Evolutionary conservation across 352 stramenopile species (phyloP).

Genomic region (Aphanomyces astaci): DNA sequence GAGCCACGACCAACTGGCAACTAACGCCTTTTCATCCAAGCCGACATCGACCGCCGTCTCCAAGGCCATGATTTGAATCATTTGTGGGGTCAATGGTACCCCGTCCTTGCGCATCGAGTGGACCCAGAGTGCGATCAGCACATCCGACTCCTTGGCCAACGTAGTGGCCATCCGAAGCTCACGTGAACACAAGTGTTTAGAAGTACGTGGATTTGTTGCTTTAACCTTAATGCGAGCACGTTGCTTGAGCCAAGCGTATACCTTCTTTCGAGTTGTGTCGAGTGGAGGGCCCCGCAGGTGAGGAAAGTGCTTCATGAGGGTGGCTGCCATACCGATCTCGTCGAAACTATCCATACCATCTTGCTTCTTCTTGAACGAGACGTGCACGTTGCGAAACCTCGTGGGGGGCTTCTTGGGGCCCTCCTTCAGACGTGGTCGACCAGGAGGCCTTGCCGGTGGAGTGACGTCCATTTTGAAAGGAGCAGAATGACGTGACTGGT

Average conservation of each 20-base stretch:
- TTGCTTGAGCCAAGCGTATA: constrained; percentile 10
- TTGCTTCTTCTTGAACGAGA: background rate
- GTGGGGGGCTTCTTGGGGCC: background rate
- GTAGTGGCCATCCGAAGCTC: background rate
- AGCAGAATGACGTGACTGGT: background rate
- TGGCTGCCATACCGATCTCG: background rate
- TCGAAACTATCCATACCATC: background rate
- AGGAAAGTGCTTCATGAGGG: background rate
- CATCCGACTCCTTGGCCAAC: background rate
- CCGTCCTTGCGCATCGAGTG: background rate
- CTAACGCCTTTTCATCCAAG: background rate
- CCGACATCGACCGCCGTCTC: background rate
- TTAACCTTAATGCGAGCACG: background rate
- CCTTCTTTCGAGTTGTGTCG: constrained; percentile 16
- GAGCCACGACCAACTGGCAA: constrained; percentile 2
- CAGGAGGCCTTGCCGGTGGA: background rate
- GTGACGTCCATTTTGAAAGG: background rate
- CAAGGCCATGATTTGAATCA: background rate
- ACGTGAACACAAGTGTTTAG: background rate
- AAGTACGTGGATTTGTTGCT: background rate
- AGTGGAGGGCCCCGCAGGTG: background rate
- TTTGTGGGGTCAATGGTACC: background rate
- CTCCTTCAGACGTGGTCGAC: background rate
- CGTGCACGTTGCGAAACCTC: background rate
- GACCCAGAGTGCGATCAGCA: background rate